These are phyloP conservation scores for Wickerhamiella siamensis DNA, from an alignment of 805 yeast species.

Conservation along the genomic window DNA sequence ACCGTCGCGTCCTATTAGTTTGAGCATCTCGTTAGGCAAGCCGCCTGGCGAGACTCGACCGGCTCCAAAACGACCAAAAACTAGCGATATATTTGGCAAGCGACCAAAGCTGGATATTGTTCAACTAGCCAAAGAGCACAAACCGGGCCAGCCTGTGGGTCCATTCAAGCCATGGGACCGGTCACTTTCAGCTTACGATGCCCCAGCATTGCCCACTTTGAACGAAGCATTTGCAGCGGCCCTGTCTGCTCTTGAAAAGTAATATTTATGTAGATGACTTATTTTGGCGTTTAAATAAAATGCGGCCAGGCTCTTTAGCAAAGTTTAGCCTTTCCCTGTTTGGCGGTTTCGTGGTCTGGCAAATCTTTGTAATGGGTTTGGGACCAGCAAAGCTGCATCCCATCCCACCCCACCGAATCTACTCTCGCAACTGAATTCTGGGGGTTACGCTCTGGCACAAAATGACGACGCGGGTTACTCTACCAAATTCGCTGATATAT, in stretches of 20 bases:
- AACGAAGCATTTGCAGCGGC: not conserved
- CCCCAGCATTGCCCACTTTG: not conserved
- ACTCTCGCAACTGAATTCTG: no score
- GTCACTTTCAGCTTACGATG: not conserved
- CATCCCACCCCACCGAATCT: no score
- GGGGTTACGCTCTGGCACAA: no score
- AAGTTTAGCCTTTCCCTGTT: no score
- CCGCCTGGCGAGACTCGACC: not conserved
- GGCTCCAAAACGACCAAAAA: conserved; percentile 5
- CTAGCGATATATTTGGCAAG: conserved; percentile 10
- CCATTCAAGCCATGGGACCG: conserved; percentile 2
- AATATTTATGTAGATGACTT: no score
- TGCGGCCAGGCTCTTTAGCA: no score
- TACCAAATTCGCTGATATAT: conserved; percentile 51
- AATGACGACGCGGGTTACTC: conserved; percentile 16
- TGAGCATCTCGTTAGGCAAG: not conserved
- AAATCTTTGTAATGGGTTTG: no score
- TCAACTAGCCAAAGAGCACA: conserved; percentile 10
- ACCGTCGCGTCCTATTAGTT: not conserved
- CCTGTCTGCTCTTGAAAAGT: not conserved
- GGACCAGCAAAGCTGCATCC: no score
- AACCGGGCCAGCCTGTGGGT: not conserved
- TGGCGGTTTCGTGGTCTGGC: no score
- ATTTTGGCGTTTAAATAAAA: no score
- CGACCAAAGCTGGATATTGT: conserved; percentile 17